Percentiles rank a stretch among this genome's conserved stretches.
These are phyloP conservation scores for Sporisorium exsertum DNA, from an alignment of 1,284 basidiomycete genomes.

Conservation along the genomic window DNA sequence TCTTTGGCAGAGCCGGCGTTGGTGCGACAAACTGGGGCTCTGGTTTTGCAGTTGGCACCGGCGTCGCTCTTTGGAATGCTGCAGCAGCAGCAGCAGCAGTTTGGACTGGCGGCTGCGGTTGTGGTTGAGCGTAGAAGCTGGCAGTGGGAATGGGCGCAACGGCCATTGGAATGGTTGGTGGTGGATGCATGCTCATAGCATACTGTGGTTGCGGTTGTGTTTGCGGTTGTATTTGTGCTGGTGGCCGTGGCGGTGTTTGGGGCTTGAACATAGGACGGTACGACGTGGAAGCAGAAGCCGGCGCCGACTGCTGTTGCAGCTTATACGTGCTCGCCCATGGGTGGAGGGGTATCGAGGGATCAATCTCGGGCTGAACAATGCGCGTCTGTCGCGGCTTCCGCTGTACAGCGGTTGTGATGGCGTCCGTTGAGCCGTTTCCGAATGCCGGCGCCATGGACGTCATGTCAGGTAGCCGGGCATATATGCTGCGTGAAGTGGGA, in stretches of 20 bases:
- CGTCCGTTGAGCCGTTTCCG: constrained; percentile 12
- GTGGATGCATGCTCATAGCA: constrained; percentile 3
- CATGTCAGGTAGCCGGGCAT: constrained; percentile 3
- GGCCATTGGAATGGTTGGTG: not conserved
- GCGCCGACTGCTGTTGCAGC: not conserved
- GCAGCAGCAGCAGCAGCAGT: too few relatives aligned
- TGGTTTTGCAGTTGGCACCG: constrained; percentile 1
- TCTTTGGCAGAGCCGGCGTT: constrained; percentile 3
- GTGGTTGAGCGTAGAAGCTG: constrained; percentile 22
- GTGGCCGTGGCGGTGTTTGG: not conserved
- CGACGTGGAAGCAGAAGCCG: not conserved
- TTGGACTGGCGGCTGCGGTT: not conserved
- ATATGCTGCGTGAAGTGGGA: not conserved
- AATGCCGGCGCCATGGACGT: constrained; percentile 1
- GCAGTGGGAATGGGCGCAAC: constrained; percentile 5
- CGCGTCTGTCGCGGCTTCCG: constrained; percentile 16
- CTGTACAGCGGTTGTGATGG: not conserved
- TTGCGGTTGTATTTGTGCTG: not conserved
- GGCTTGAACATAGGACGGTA: not conserved
- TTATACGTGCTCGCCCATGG: constrained; percentile 25
- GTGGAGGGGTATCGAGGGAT: constrained; percentile 25
- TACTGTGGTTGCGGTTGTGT: constrained; percentile 1
- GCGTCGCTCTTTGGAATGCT: not conserved
- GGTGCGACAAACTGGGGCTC: not conserved
- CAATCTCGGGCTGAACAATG: constrained; percentile 17